phyloP scores from a whole-genome alignment of 139 green algal genomes.

The Chlamydomonas schloesseri region DNA sequence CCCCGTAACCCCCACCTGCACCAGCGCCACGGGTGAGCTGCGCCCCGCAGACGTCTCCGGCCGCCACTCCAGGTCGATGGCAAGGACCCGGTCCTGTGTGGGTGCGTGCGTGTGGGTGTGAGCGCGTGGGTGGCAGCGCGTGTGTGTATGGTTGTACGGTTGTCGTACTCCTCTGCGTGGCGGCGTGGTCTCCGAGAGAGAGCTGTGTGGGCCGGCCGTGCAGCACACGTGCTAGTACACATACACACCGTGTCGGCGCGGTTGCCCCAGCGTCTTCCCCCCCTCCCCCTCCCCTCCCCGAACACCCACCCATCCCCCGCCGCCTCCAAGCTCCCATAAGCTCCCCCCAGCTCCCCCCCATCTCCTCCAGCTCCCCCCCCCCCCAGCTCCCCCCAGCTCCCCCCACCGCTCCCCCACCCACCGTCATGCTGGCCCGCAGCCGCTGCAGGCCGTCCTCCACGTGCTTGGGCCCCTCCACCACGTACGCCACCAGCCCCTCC shows the following conservation, averaged over 20 bases:
- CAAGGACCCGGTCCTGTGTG: constrained; percentile 31
- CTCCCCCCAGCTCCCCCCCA: neutral
- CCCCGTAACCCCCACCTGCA: constrained; percentile 10
- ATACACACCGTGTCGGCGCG: neutral
- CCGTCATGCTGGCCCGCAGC: constrained; percentile 60
- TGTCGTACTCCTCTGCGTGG: neutral
- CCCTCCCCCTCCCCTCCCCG: neutral
- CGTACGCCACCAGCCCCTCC: constrained; percentile 56
- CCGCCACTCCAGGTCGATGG: constrained; percentile 76
- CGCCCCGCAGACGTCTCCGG: constrained; percentile 46
- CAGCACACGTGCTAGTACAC: too few relatives aligned
- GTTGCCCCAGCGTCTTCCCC: neutral
- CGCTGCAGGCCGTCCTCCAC: constrained; percentile 43
- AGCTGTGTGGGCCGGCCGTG: too few relatives aligned
- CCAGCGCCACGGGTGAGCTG: constrained; percentile 40
- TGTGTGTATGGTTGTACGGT: neutral
- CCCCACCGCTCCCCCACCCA: neutral
- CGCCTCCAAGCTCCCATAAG: too few relatives aligned
- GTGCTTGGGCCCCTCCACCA: constrained; percentile 55
- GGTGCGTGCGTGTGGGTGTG: too few relatives aligned
- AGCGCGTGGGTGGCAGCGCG: neutral
- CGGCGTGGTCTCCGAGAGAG: neutral
- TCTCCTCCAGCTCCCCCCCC: neutral
- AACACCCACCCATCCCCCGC: neutral
- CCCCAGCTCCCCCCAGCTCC: too few relatives aligned